Evolutionary conservation across 345 rosid species (phyloP).

Genomic region (Sapria himalayana): DNA sequence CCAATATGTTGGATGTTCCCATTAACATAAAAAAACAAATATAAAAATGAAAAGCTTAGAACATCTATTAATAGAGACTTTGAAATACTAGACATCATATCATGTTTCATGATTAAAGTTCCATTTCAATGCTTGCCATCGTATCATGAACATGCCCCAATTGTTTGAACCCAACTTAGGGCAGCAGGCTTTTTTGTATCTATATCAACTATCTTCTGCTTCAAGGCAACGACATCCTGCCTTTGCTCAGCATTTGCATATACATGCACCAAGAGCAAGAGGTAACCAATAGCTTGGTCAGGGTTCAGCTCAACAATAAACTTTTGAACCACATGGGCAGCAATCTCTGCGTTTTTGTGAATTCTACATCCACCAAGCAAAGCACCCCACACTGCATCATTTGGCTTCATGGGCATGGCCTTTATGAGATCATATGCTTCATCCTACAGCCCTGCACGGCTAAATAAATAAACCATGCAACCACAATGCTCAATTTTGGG

Average conservation of each 20-base stretch:
- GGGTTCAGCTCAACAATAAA: slow-evolving; percentile 13
- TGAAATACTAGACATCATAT: no score
- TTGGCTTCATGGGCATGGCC: slow-evolving; percentile 47
- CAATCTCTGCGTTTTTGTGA: slow-evolving; percentile 28
- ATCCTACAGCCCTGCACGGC: slow-evolving; percentile 39
- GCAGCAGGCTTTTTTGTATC: slow-evolving; percentile 17
- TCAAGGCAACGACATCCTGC: slow-evolving; percentile 19
- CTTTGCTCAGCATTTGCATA: slow-evolving; percentile 20
- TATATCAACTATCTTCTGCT: slow-evolving; percentile 14
- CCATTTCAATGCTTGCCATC: no score
- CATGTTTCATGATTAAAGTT: no score
- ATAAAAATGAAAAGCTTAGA: no score
- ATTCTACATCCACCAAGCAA: slow-evolving; percentile 55
- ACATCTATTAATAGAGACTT: no score
- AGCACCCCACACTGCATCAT: slow-evolving; percentile 45
- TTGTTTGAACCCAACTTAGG: slow-evolving; percentile 17
- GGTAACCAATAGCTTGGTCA: slow-evolving; percentile 17
- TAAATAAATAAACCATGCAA: slow-evolving; percentile 56
- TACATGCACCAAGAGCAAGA: slow-evolving; percentile 20
- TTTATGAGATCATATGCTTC: slow-evolving; percentile 40
- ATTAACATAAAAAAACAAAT: no score
- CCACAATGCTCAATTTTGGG: slow-evolving; percentile 38
- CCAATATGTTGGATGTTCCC: no score
- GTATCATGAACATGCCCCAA: slow-evolving; percentile 16
- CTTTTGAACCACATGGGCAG: slow-evolving; percentile 24